Evolutionary conservation across 805 yeast species (phyloP), one percentile per base, ranked within the genome.

Genomic region (Brettanomyces anomalus): DNA sequence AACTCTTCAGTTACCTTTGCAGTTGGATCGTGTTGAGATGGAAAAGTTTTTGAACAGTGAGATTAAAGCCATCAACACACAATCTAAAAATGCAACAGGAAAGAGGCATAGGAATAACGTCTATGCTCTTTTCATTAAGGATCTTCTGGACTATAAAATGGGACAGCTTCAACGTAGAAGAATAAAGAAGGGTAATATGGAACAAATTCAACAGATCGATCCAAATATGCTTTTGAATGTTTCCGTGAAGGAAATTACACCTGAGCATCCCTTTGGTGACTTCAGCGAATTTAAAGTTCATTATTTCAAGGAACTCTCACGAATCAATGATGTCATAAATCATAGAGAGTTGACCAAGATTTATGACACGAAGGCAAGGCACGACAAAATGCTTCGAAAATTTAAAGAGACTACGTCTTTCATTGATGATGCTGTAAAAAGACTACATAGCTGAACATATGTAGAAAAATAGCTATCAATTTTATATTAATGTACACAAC

Each of bases 111-210:
- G 53, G 39, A 55, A 58, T 39, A 54, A 49, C 40, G 39, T 55
- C 6, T 37, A 60, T 26, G 55, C 61, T 16, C 45, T 44, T 5
- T 61, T 61, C 44, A 37, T 62, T 2, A 53, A 49, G 40, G 64
- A 61, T 16, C 36, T 54, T 18, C 34, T 57, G 4, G 35, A 42
- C 10, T 41, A 43, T n/a, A 54, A 57, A 39, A 40, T 50, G 31
- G 49, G 44, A 13, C 48, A 52, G 40, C 42, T 47, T 6, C 48
- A 52, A 33, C 33, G 26, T 3, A 42, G 44, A 43, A 51, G 65
- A 39, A 30, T 46, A 7, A 39, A 35, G 7, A 32, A 42, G 16
- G 66, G 65, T 7, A 59, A 59, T 38, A 44, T 60, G 43, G 49
- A 46, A 21, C 48, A 51, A 41, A 47, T 53, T 37, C 43, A 40